Evolutionary conservation across 805 yeast genomes (phyloP), one percentile per base, ranked within the genome.

Genomic region (Starmerella stigmatis): DNA sequence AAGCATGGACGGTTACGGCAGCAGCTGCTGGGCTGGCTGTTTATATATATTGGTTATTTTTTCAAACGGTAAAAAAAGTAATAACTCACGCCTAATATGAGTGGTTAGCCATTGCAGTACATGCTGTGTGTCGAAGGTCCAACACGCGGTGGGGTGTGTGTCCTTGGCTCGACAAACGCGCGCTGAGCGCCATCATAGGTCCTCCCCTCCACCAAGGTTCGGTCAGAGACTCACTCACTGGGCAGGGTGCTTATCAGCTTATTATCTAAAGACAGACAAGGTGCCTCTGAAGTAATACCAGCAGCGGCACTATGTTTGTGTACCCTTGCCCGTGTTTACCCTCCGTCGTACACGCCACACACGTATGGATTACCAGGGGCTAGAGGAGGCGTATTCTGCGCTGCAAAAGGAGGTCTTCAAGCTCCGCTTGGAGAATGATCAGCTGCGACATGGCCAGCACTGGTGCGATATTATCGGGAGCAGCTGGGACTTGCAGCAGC

Each of bases 1-100:
- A 89, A 76, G 27, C 12, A 11, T n/a, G 12, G 17, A 4, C 30
- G 25, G 25, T 5, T 19, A 6, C 26, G 28, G 22, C 46, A 30
- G 33, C 26, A 26, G 21, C 40, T n/a, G 15, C 21, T 33, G 31
- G 21, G n/a, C 32, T 11, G 33, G 27, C 31, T 41, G 20, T 43
- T 19, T 40, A 20, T 49, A 46, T 49, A 45, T 49, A 35, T 42
- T 46, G 20, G 46, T 27, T 28, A 19, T 31, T 30, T 15, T 25
- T n/a, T n/a, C n/a, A n/a, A n/a, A n/a, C n/a, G n/a, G n/a, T 25
- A 37, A 44, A 38, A 44, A 30, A 38, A 32, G 15, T 38, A 44
- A 44, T 44, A 37, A 25, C 26, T 23, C 40, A 16, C 22, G 21
- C 40, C 10, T 29, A 36, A 38, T 5, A 27, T 26, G 33, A 20